These are phyloP conservation scores for Aspergillus coremiiformis DNA, from an alignment of 495 filamentous ascomycete genomes.

Conservation along the genomic window DNA sequence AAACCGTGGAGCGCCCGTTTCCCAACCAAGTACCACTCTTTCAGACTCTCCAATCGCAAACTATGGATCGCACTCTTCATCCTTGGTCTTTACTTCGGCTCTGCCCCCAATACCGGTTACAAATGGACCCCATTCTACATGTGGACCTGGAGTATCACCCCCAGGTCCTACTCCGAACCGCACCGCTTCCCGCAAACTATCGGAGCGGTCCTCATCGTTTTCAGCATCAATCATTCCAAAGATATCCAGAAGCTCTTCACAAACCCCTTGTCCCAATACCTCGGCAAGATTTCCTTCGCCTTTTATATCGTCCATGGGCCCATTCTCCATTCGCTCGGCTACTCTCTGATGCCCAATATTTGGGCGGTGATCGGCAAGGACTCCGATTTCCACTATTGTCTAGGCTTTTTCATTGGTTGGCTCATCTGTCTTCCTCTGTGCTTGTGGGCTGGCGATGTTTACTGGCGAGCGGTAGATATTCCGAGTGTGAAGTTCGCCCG, in stretches of 20 bases:
- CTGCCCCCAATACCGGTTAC: constrained; percentile 36
- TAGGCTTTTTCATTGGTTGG: constrained; percentile 46
- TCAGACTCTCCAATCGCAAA: constrained; percentile 38
- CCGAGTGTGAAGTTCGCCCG: constrained; percentile 50
- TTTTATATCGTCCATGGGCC: constrained; percentile 62
- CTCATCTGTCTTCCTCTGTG: constrained; percentile 43
- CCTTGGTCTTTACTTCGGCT: constrained; percentile 38
- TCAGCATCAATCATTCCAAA: constrained; percentile 45
- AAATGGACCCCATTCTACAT: constrained; percentile 41
- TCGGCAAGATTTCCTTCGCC: constrained; percentile 54
- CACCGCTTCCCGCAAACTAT: constrained; percentile 44
- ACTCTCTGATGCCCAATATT: constrained; percentile 43
- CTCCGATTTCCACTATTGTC: constrained; percentile 43
- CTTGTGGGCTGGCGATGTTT: constrained; percentile 52
- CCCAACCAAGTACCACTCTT: constrained; percentile 22
- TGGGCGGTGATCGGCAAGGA: constrained; percentile 48
- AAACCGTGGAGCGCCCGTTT: constrained; percentile 18
- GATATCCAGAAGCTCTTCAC: constrained; percentile 49
- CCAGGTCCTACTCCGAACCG: constrained; percentile 35
- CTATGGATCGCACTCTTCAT: constrained; percentile 48
- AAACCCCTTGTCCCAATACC: constrained; percentile 51
- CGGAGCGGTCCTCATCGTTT: constrained; percentile 49
- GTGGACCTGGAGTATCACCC: constrained; percentile 36
- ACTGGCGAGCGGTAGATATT: constrained; percentile 52
- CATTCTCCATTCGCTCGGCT: constrained; percentile 44